A percentile compares a stretch with the other conserved stretches of the same genome.
Evolutionary conservation across 495 filamentous ascomycete genomes (phyloP).

Genomic region (Neurospora sp.): DNA sequence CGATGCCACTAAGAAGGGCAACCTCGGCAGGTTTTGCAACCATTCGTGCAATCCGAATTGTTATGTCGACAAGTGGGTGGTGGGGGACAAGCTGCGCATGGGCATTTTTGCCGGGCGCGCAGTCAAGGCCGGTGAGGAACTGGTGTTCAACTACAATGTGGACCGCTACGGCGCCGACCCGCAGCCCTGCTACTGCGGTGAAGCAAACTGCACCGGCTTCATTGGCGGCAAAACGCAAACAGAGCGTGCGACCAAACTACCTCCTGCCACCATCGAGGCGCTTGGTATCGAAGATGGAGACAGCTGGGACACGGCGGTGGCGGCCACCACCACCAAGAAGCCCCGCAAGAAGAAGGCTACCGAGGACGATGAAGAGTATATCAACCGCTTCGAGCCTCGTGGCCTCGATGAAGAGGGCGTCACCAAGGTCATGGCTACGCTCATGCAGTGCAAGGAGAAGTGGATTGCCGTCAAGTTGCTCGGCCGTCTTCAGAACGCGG

Average conservation of each 20-base stretch:
- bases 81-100: slow-evolving; percentile 97
- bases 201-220: slow-evolving; percentile 89
- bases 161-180: slow-evolving; percentile 96
- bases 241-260: slow-evolving; percentile 84
- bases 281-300: slow-evolving; percentile 92
- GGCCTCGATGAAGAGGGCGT: slow-evolving; percentile 79
- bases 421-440: slow-evolving; percentile 95
- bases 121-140: slow-evolving; percentile 82
- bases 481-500: slow-evolving; percentile 75
- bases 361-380: slow-evolving; percentile 93
- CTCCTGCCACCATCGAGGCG: slow-evolving; percentile 83
- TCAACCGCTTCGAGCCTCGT: slow-evolving; percentile 79
- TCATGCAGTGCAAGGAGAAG: slow-evolving; percentile 98
- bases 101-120: slow-evolving; percentile 90
- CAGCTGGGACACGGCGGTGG: slow-evolving; percentile 79
- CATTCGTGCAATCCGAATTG: slow-evolving; percentile 99
- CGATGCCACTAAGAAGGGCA: slow-evolving; percentile 94
- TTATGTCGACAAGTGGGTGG: slow-evolving; percentile 99
- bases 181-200: slow-evolving; percentile 92
- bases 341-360: slow-evolving; percentile 88
- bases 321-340: slow-evolving; percentile 46
- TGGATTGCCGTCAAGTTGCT: slow-evolving; percentile 98
- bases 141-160: slow-evolving; percentile 99
- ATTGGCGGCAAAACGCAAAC: slow-evolving; percentile 98
- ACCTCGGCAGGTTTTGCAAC: slow-evolving; percentile 95